phyloP scores from a whole-genome alignment of 495 filamentous ascomycete genomes.

The Poronia punctata region DNA sequence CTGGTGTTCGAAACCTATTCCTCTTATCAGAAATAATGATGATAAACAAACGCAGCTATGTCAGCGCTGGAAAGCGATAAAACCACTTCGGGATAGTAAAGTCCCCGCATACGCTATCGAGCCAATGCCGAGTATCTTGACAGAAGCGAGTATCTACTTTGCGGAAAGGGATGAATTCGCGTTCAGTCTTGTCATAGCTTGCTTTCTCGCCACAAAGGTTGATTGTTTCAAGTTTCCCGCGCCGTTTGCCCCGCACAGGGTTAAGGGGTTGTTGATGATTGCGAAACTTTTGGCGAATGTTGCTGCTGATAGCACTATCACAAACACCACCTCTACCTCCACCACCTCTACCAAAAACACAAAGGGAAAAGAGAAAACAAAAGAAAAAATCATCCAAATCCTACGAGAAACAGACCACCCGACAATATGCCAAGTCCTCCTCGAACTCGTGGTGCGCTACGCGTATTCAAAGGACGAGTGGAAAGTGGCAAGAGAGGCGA shows the following conservation, averaged over 20 bases:
- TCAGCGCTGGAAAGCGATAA: constrained; percentile 29
- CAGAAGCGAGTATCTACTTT: constrained; percentile 20
- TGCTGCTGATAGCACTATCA: no score
- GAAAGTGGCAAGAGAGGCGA: constrained; percentile 28
- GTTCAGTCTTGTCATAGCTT: constrained; percentile 29
- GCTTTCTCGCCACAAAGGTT: constrained; percentile 30
- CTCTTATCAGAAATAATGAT: not conserved
- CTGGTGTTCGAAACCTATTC: constrained; percentile 2
- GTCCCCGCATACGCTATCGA: constrained; percentile 39
- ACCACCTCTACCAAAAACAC: no score
- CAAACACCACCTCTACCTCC: no score
- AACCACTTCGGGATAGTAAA: constrained; percentile 25
- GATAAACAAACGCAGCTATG: constrained; percentile 13
- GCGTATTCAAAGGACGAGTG: constrained; percentile 29
- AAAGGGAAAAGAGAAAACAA: no score
- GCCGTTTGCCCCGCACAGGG: constrained; percentile 30
- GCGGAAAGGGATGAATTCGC: constrained; percentile 16
- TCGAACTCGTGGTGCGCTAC: constrained; percentile 28
- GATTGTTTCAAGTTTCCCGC: constrained; percentile 30
- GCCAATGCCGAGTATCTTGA: constrained; percentile 27
- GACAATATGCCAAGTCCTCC: constrained; percentile 33
- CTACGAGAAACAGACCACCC: constrained; percentile 30
- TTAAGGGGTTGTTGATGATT: constrained; percentile 33
- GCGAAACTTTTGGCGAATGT: constrained; percentile 31
- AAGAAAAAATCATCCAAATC: constrained; percentile 17